Base-by-base conservation (phyloP, 1,284 basidiomycete genomes). In the Ceratobasidium sp. region DNA sequence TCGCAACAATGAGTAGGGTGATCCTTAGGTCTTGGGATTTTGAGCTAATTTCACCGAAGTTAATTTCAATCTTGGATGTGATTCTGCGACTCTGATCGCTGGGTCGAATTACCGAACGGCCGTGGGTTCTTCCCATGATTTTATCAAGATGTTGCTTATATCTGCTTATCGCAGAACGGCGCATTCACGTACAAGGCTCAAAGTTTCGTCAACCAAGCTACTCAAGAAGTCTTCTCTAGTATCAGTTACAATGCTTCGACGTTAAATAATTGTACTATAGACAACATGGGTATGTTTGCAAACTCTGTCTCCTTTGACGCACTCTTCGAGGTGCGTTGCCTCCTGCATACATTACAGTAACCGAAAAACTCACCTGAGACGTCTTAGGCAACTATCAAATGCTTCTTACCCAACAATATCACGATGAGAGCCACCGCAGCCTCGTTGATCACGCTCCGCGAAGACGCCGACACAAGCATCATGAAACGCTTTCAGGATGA, bases 311-410 rank as follows among this genome's bases (percentile, higher is more conserved):
- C 52, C 9, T 40, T 40, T 17, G 61, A 64, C 33, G 61, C 38
- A 2, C 38, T 42, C n/a, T 64, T 44, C 33, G 61, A 64, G 61
- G 61, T 44, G 4, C 10, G 38, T n/a, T 44, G 17, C n/a, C 26
- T 13, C 23, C 10, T 7, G 0, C 9, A n/a, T n/a, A 61, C 13
- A 28, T 7, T 5, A 17, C 17, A 38, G 38, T 61, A 20, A 17
- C 28, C 9, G n/a, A n/a, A n/a, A n/a, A n/a, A n/a, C 50, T 28
- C 6, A 54, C 15, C 52, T n/a, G n/a, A n/a, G n/a, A n/a, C n/a
- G n/a, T n/a, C 38, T 38, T 42, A 44, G 61, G 38, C 61, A 23
- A 64, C 17, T 23, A 44, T 64, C 61, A 64, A 40, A 20, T 62
- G 59, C 33, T 23, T 38, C 7, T 40, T 62, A 7, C 20, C 59